These are phyloP conservation scores for Flaveria bidentis DNA, from an alignment of 129 eudicot genomes.

Conservation along the genomic window DNA sequence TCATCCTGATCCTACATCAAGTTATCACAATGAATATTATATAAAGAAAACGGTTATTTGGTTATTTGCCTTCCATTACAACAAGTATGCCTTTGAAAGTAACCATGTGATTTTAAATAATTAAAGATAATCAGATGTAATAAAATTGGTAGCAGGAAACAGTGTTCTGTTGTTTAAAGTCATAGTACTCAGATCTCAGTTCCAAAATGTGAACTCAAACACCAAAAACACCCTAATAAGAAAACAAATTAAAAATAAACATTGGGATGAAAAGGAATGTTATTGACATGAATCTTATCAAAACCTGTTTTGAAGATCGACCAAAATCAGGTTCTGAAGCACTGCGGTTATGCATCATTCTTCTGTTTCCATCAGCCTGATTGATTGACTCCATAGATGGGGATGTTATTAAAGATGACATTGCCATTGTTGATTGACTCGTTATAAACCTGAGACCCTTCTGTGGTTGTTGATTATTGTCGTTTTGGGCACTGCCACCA, in stretches of 20 bases:
- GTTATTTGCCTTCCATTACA: not conserved
- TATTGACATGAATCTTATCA: slow-evolving; percentile 10
- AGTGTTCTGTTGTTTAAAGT: not conserved
- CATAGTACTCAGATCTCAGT: not conserved
- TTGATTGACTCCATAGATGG: slow-evolving; percentile 77
- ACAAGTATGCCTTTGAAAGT: not conserved
- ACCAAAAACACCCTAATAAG: not conserved
- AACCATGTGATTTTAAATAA: not conserved
- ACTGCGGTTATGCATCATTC: slow-evolving; percentile 67
- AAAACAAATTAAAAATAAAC: not conserved
- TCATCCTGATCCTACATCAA: slow-evolving; percentile 51
- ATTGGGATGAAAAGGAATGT: not conserved
- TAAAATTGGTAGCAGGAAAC: not conserved
- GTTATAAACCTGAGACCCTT: slow-evolving; percentile 54
- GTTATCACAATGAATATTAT: slow-evolving; percentile 19
- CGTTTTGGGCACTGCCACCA: slow-evolving; percentile 35
- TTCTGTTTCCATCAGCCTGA: slow-evolving; percentile 56
- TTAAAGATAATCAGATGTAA: not conserved
- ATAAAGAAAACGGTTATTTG: not conserved
- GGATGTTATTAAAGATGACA: slow-evolving; percentile 80
- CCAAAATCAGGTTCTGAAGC: slow-evolving; percentile 93
- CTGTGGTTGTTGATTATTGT: slow-evolving; percentile 52
- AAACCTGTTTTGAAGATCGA: slow-evolving; percentile 81
- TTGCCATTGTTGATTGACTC: slow-evolving; percentile 88
- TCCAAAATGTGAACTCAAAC: slow-evolving; percentile 1